Base-by-base conservation (phyloP, 345 rosid genomes). In the Cochlearia excelsa region DNA sequence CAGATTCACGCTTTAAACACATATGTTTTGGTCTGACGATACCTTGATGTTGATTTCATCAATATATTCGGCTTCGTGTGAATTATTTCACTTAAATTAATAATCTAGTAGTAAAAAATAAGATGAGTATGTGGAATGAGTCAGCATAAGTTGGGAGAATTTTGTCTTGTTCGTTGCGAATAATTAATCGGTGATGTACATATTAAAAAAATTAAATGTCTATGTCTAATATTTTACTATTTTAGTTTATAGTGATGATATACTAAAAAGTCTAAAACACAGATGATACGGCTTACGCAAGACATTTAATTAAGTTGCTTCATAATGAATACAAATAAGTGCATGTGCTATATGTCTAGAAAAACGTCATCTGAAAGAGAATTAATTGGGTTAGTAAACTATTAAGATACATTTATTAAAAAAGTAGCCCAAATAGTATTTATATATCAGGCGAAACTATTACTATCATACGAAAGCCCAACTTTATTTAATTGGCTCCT, bases 121-220 rank as follows among this genome's bases (percentile, higher is more conserved):
- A 11, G 43, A 6, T 29, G 66, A 46, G 51, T 54, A 42, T 69
- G 16, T 34, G 52, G 62, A 48, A 47, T 54, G 56, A 46, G 73
- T 54, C 67, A 68, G 73, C 57, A 39, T 40, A 5, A 66, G 65
- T 26, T 3, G 46, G 57, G 26, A 57, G 40, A 47, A 9, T 31
- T 50, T 57, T 50, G 71, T 57, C 58, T 31, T 50, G 5, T 66
- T 66, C 33, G 39, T 57, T 3, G 6, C 30, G 29, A n/a, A 66
- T 66, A 41, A 66, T 66, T 49, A 41, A 61, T 39, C 34, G 41
- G 49, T 52, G 66, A 45, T 67, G 43, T 59, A 3, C 35, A 59
- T 37, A 10, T 51, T 51, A 2, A 50, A 51, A 52, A 34, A 58
- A 11, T 45, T 23, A 44, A 45, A 44, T 67, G 26, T 57, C 5